phyloP scores from a whole-genome alignment of 805 yeast genomes.

The Helenozyma rhizophorensis region DNA sequence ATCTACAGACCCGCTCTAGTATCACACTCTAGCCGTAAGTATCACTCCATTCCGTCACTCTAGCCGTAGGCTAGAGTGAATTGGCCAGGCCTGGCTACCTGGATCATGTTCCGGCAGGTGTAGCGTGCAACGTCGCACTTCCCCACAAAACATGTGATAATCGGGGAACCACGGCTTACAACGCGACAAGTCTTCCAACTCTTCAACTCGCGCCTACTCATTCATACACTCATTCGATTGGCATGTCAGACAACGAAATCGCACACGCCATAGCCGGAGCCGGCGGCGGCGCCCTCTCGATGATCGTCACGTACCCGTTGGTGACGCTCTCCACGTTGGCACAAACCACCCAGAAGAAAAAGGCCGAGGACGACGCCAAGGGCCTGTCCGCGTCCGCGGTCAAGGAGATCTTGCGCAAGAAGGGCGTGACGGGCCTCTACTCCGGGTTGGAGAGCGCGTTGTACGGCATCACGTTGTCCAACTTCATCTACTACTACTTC shows the following conservation, averaged over 20 bases:
- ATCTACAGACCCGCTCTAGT: no score
- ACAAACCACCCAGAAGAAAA: conserved; percentile 53
- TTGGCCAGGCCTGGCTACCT: no score
- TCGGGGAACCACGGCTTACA: neutral
- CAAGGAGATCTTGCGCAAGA: conserved; percentile 44
- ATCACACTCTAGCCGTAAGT: no score
- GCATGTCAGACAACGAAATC: conserved; percentile 37
- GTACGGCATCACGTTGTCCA: conserved; percentile 80
- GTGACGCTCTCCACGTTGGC: conserved; percentile 85
- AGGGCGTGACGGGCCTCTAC: conserved; percentile 68
- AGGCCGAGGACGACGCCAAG: conserved; percentile 13
- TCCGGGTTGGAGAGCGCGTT: conserved; percentile 86
- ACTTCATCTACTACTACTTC: conserved; percentile 86
- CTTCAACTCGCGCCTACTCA: neutral
- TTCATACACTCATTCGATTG: neutral
- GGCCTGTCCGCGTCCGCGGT: conserved; percentile 25
- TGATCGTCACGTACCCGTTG: conserved; percentile 85
- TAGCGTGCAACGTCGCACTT: neutral
- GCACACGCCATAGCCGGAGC: conserved; percentile 96
- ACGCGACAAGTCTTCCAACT: neutral
- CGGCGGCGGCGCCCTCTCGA: conserved; percentile 84
- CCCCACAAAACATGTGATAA: conserved; percentile 3
- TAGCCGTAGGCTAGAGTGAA: no score
- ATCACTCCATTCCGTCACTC: no score
- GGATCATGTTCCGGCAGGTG: no score